Evolutionary conservation across 2,329 filamentous ascomycete species (phyloP), one percentile per base, ranked within the genome.

Genomic region (Bipolaris zeicola): DNA sequence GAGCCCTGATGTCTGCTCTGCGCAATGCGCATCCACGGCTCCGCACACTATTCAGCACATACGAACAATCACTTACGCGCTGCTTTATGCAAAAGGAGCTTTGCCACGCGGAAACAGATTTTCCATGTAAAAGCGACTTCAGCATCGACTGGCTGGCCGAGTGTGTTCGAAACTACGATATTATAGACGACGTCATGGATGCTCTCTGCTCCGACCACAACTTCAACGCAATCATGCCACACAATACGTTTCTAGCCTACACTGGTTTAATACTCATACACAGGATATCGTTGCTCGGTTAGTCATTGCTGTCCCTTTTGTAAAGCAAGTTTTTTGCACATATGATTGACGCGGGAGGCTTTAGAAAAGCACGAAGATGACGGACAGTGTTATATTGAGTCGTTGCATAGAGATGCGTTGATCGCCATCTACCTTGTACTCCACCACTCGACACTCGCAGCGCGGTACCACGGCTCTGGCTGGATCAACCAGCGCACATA

Each of bases 151-250:
- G 71, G 69, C 58, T 75, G 7, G 52, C 58, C 2, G 28, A 62
- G 7, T 75, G 71, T 28, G 67, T 72, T 2, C 53, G 54, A n/a
- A 62, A 54, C 14, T 75, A 74, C 52, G 65, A 75, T 38, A 45
- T 64, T 1, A 51, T 72, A 8, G 72, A 75, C 52, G 67, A 69
- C 34, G 50, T 74, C 14, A 74, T 75, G 71, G 66, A 63, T 2
- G 62, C 63, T 20, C 53, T 75, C 0, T 62, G 62, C 14, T 70
- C 64, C 3, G 50, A 65, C 5, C 49, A 62, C n/a, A 75, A 73
- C 39, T 69, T 63, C 42, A 68, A 61, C 16, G 61, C 61, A 0
- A 62, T 74, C 0, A 48, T 63, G 20, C 58, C 45, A 2, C 66
- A 72, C 26, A 75, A 74, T 22, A 52, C 67, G 28, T 57, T 64